phyloP scores from a whole-genome alignment of 495 filamentous ascomycete species.

The Podospora australis region DNA sequence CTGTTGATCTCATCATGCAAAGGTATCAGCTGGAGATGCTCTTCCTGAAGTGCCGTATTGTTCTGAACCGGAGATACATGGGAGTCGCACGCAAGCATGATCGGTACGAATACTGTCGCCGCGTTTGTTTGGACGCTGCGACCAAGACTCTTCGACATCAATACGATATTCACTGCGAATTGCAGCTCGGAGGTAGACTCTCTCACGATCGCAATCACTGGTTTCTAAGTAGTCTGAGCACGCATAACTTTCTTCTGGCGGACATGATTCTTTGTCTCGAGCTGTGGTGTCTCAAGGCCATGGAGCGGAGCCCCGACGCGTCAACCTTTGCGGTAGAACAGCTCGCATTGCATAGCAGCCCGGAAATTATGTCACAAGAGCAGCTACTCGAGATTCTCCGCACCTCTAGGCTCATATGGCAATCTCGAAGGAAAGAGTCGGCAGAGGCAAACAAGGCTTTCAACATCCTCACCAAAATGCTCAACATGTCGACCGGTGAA shows the following conservation, averaged over 20 bases:
- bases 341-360: neutral
- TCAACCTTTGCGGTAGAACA: neutral
- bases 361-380: conserved; percentile 16
- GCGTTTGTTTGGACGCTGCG: conserved; percentile 29
- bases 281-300: conserved; percentile 18
- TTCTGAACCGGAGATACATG: conserved; percentile 30
- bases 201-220: conserved; percentile 23
- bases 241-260: conserved; percentile 32
- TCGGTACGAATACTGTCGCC: conserved; percentile 29
- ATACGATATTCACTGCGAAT: conserved; percentile 28
- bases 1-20: conserved; percentile 27
- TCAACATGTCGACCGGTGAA: conserved; percentile 18
- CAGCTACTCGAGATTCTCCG: conserved; percentile 20
- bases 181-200: conserved; percentile 28
- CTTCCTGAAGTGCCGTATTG: conserved; percentile 24
- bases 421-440: conserved; percentile 10
- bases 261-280: conserved; percentile 32
- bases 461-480: conserved; percentile 25
- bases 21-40: conserved; percentile 27
- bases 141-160: conserved; percentile 32
- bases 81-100: conserved; percentile 24
- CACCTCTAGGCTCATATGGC: conserved; percentile 23
- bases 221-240: conserved; percentile 27
- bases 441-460: conserved; percentile 22
- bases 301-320: conserved; percentile 10